These are phyloP conservation scores for Balakata baccata DNA, from an alignment of 345 rosid species.

Conservation along the genomic window DNA sequence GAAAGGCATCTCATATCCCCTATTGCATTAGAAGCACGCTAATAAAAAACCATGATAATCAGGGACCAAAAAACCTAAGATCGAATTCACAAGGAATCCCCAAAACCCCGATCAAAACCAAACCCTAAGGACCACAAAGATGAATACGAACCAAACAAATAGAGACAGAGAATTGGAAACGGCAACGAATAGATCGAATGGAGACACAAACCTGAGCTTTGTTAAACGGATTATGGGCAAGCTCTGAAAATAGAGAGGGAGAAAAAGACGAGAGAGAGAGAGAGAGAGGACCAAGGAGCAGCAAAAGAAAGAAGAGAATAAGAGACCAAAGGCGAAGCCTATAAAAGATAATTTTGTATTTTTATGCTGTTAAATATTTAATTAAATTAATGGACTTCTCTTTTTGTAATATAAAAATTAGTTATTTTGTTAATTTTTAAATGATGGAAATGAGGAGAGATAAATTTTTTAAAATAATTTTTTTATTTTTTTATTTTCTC, in stretches of 20 bases:
- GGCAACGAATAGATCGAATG: conserved; percentile 43
- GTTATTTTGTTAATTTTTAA: background rate
- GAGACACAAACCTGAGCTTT: conserved; percentile 39
- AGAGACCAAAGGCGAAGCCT: conserved; percentile 30
- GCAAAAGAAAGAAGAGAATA: conserved; percentile 20
- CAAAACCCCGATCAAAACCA: conserved; percentile 39
- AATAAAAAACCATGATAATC: conserved; percentile 24
- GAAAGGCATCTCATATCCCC: conserved; percentile 11
- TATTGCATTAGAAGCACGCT: conserved; percentile 25
- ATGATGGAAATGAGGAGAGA: too few species aligned
- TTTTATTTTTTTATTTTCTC: too few species aligned
- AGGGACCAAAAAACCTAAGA: conserved; percentile 26
- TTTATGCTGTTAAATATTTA: background rate
- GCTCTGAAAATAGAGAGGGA: conserved; percentile 52
- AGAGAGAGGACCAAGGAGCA: conserved; percentile 38
- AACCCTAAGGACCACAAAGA: conserved; percentile 33
- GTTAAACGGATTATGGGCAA: conserved; percentile 38
- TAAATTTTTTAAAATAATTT: too few species aligned
- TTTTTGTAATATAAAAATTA: too few species aligned
- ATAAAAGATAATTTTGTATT: conserved; percentile 9
- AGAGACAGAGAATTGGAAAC: conserved; percentile 4
- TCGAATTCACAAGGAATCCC: conserved; percentile 23
- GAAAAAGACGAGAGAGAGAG: conserved; percentile 32
- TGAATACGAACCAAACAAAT: background rate
- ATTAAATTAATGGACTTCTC: too few species aligned